These are phyloP conservation scores for Picochlorum sp. DNA, from an alignment of 139 green algal genomes.

Conservation along the genomic window DNA sequence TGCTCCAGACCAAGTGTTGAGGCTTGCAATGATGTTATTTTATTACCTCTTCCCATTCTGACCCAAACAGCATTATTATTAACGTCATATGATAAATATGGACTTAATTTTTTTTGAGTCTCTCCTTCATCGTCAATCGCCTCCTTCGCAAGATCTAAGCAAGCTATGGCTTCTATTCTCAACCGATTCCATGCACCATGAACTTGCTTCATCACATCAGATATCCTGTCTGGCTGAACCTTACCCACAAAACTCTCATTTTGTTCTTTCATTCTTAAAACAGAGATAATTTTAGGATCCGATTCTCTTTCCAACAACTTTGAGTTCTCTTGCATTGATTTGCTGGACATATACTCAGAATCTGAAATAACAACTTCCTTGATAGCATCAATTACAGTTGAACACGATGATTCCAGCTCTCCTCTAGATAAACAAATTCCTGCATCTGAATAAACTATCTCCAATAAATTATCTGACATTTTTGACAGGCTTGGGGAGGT, in stretches of 20 bases:
- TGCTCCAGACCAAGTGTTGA: constrained; percentile 12
- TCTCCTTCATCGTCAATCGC: background rate
- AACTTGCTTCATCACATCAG: constrained; percentile 9
- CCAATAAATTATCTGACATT: background rate
- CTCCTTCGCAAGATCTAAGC: background rate
- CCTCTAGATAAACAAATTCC: constrained; percentile 1
- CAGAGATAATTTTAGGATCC: background rate
- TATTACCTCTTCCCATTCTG: constrained; percentile 3
- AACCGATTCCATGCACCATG: background rate
- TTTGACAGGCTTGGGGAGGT: background rate
- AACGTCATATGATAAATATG: background rate
- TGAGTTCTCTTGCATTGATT: no score
- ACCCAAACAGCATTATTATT: constrained; percentile 44
- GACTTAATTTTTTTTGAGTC: background rate
- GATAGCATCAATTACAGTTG: background rate
- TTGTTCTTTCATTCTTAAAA: background rate
- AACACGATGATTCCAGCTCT: background rate
- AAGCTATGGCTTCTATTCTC: background rate
- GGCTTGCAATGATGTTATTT: background rate
- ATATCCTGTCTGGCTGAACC: constrained; percentile 12
- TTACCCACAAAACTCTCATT: constrained; percentile 17
- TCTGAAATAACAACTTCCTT: constrained; percentile 10
- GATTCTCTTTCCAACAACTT: background rate
- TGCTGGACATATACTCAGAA: constrained; percentile 5
- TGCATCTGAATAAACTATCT: constrained; percentile 7